phyloP scores from a whole-genome alignment of 306 rosid genomes.

The Pueraria montana region DNA sequence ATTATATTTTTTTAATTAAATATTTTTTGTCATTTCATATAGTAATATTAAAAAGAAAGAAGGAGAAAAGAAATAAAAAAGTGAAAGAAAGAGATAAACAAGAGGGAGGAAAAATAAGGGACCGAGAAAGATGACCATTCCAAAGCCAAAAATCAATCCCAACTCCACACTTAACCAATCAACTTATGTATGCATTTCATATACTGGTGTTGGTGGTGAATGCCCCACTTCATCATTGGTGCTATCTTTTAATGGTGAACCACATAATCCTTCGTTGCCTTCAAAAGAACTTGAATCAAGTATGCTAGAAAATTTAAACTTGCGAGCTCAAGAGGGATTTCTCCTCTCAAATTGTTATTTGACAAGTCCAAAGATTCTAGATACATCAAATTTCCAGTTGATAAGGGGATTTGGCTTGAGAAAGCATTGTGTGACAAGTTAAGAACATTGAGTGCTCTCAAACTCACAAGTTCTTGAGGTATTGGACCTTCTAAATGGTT shows the following conservation, averaged over 20 bases:
- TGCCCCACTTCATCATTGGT: neutral
- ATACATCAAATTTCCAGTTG: constrained; percentile 19
- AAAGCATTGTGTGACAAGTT: constrained; percentile 45
- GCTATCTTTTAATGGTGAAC: constrained; percentile 42
- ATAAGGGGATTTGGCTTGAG: constrained; percentile 32
- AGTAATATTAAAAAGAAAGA: no score
- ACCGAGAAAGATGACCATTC: constrained; percentile 15
- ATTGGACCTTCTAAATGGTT: constrained; percentile 44
- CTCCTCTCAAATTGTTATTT: constrained; percentile 28
- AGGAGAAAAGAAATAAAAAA: no score
- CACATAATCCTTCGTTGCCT: constrained; percentile 51
- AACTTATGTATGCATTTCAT: constrained; percentile 2
- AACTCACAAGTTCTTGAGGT: constrained; percentile 35
- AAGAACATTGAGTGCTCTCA: neutral
- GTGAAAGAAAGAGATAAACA: no score
- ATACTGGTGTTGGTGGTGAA: neutral
- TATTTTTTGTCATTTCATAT: no score
- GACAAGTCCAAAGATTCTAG: constrained; percentile 47
- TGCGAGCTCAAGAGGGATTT: constrained; percentile 25
- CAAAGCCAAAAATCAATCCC: constrained; percentile 54
- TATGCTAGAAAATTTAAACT: constrained; percentile 12
- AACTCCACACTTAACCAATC: constrained; percentile 39
- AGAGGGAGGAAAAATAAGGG: no score
- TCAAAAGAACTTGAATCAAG: constrained; percentile 40
- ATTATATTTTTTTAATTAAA: no score